phyloP scores from a whole-genome alignment of 495 filamentous ascomycete species.

The Neurospora sp. region DNA sequence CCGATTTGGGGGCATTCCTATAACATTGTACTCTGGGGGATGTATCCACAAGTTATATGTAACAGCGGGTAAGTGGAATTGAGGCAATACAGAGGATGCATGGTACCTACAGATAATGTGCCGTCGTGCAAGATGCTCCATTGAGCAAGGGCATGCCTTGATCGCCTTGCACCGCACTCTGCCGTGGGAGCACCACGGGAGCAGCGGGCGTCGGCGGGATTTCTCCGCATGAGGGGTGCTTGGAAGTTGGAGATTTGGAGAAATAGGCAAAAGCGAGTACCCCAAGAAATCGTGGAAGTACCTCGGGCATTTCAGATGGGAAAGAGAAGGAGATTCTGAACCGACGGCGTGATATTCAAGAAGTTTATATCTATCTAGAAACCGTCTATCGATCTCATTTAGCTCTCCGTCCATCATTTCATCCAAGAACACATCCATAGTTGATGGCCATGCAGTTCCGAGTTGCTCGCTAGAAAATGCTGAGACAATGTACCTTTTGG shows the following conservation, averaged over 20 bases:
- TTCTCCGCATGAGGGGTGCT: background rate
- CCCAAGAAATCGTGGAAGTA: background rate
- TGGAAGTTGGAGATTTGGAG: background rate
- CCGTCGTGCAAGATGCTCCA: background rate
- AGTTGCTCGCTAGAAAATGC: background rate
- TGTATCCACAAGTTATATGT: background rate
- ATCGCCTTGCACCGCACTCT: background rate
- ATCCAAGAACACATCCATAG: no score
- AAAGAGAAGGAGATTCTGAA: background rate
- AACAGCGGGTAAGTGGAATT: background rate
- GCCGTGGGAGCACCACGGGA: background rate
- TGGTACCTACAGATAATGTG: background rate
- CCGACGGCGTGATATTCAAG: background rate
- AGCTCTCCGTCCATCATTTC: background rate
- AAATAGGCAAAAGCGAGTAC: background rate
- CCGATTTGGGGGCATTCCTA: background rate
- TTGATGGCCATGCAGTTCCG: no score
- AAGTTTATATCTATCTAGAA: background rate
- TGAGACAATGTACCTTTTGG: background rate
- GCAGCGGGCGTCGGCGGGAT: background rate
- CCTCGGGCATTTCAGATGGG: background rate
- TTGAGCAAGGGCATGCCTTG: background rate
- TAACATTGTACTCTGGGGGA: background rate
- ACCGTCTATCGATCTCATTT: background rate
- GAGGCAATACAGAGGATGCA: background rate